Evolutionary conservation across 2,329 filamentous ascomycete species (phyloP), one percentile per base, ranked within the genome.

Genomic region (Rhinocladiella mackenziei): DNA sequence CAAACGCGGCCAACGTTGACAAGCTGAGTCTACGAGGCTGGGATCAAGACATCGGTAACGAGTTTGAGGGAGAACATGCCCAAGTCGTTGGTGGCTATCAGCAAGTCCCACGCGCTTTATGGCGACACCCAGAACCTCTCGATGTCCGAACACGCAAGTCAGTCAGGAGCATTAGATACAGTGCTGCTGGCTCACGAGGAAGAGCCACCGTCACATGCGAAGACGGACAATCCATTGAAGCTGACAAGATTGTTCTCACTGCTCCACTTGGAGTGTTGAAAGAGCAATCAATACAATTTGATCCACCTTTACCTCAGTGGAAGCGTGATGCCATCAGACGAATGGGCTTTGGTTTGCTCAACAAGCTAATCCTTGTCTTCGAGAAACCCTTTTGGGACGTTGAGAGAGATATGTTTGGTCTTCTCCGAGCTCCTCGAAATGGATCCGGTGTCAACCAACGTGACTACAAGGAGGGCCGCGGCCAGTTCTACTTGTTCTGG

Each of bases 401-500:
- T 4, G 77, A 83, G 31, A 80, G 87, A 54, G 89, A 98, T 63
- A 97, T 98, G 65, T 96, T 98, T 63, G 94, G 92, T 8, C 80
- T 95, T 29, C 71, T 98, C 30, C 83, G 89, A 45, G 81, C 87
- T 54, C 81, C 89, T 2, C 46, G 53, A 15, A 77, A 80, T 48
- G 71, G 75, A 3, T 75, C 81, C 44, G 94, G 88, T 60, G 74
- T 89, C 42, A 73, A 81, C 32, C 88, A 94, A 58, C 77, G 78
- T 38, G 86, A 95, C 54, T 97, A 97, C 59, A 73, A 81, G 4
- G 72, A 76, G 3, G 82, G 81, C 50, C 80, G 91, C 40, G 91
- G 91, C n/a, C 83, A 89, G 17, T 95, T 95, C 67, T 98, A 97
- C 60, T 80, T 98, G 57, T 97, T 95, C 78, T 97, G 95, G 78